Evolutionary conservation across 306 rosid genomes (phyloP).

Genomic region (Castanea crenata): DNA sequence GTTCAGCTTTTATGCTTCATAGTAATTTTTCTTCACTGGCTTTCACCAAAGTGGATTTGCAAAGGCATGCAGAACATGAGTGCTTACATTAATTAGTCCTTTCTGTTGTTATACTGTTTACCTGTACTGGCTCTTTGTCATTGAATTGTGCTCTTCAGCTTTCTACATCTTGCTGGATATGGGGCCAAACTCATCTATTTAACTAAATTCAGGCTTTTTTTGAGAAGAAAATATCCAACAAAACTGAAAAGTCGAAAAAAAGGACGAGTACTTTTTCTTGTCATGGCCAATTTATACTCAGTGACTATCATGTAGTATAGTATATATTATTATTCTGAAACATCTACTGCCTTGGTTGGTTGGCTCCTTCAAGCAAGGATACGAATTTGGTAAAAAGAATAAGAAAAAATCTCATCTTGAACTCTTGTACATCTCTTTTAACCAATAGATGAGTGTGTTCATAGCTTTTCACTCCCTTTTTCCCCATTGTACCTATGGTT

Average conservation of each 20-base stretch:
- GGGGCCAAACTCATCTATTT: not conserved
- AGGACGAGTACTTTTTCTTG: not conserved
- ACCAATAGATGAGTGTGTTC: too few relatives aligned
- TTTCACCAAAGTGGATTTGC: not conserved
- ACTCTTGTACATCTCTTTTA: too few relatives aligned
- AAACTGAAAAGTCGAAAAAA: not conserved
- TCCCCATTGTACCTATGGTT: too few relatives aligned
- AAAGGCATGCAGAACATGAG: not conserved
- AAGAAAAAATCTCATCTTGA: too few relatives aligned
- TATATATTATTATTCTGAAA: too few relatives aligned
- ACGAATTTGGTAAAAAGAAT: too few relatives aligned
- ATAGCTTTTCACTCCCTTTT: too few relatives aligned
- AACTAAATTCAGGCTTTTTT: not conserved
- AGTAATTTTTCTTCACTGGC: not conserved
- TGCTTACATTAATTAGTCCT: not conserved
- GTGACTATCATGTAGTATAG: not conserved
- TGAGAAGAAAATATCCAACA: not conserved
- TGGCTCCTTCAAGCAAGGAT: not conserved
- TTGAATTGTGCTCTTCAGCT: not conserved
- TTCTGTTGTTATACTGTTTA: not conserved
- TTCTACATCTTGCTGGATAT: not conserved
- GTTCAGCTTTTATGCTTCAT: not conserved
- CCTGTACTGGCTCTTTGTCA: not conserved
- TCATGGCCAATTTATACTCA: not conserved
- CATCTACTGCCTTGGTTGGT: not conserved